Conservation (phyloP, 139 green algal species). For the Chlorella sp. region DNA sequence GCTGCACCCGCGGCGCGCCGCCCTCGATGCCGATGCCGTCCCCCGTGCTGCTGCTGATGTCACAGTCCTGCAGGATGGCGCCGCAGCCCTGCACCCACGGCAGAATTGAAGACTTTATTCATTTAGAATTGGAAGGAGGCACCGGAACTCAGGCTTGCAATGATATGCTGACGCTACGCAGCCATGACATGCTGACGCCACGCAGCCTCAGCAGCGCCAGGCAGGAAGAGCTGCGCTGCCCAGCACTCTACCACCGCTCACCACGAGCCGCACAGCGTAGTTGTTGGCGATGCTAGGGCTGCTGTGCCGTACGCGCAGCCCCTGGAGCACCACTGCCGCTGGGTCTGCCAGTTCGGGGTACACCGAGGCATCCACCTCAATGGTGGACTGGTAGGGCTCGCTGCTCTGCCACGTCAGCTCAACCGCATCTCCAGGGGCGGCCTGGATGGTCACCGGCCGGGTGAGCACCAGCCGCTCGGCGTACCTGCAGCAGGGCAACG, state of each 20-base stretch:
- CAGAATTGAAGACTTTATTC: too few relatives aligned
- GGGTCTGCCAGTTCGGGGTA: neutral
- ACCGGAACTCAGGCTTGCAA: too few relatives aligned
- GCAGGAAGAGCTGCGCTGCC: too few relatives aligned
- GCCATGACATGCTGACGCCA: too few relatives aligned
- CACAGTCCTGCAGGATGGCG: conserved; percentile 36
- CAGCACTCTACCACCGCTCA: neutral
- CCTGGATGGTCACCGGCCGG: conserved; percentile 9
- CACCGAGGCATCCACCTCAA: neutral
- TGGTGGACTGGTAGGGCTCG: conserved; percentile 9
- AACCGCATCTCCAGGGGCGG: neutral
- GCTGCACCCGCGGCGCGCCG: conserved; percentile 7
- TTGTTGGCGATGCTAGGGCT: conserved; percentile 62
- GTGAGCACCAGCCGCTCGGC: conserved; percentile 15
- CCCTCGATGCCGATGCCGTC: conserved; percentile 42
- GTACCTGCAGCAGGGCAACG: conserved; percentile 1
- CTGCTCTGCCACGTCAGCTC: conserved; percentile 30
- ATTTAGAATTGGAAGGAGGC: too few relatives aligned
- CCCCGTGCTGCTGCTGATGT: conserved; percentile 49
- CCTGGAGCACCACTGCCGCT: conserved; percentile 11
- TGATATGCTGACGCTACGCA: too few relatives aligned
- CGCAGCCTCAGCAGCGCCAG: too few relatives aligned
- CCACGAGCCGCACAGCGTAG: conserved; percentile 52
- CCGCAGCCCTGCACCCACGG: neutral
- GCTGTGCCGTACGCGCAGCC: conserved; percentile 48